Evolutionary conservation across 805 yeast species (phyloP).

Genomic region (Cyberlindnera suaveolens): DNA sequence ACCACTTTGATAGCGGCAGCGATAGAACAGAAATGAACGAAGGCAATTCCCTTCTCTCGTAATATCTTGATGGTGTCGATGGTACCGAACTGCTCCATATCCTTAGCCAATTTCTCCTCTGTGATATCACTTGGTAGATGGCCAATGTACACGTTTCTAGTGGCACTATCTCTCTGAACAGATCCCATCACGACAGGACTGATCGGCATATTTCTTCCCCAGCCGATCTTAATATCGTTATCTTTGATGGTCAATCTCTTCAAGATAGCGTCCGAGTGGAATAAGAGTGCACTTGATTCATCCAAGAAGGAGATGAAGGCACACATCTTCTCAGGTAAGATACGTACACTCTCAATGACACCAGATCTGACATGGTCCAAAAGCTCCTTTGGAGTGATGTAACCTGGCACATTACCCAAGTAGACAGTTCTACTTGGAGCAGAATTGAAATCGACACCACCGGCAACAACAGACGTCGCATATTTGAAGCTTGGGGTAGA

Average conservation of each 20-base stretch:
- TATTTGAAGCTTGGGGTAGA: neutral
- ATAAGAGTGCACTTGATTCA: constrained; percentile 80
- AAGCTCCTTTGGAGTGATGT: constrained; percentile 71
- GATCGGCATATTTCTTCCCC: constrained; percentile 82
- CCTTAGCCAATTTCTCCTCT: constrained; percentile 60
- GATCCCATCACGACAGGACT: constrained; percentile 70
- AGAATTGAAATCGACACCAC: constrained; percentile 25
- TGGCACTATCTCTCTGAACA: constrained; percentile 81
- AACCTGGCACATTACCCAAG: constrained; percentile 82
- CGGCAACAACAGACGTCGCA: neutral
- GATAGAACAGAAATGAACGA: constrained; percentile 84
- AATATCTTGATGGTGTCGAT: constrained; percentile 82
- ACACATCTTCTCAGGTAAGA: constrained; percentile 80
- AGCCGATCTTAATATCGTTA: constrained; percentile 80
- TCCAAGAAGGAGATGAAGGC: constrained; percentile 88
- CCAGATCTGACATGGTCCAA: constrained; percentile 91
- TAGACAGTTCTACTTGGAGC: constrained; percentile 85
- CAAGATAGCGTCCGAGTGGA: constrained; percentile 89
- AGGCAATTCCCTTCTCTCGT: constrained; percentile 78
- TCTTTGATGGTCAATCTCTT: constrained; percentile 76
- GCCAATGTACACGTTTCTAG: constrained; percentile 90
- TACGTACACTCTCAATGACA: constrained; percentile 69
- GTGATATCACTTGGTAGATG: constrained; percentile 60
- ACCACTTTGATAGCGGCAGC: constrained; percentile 84
- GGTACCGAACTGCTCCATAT: constrained; percentile 67